Evolutionary conservation across 129 eudicot genomes (phyloP), one percentile per base, ranked within the genome.

Genomic region (Silybum marianum): DNA sequence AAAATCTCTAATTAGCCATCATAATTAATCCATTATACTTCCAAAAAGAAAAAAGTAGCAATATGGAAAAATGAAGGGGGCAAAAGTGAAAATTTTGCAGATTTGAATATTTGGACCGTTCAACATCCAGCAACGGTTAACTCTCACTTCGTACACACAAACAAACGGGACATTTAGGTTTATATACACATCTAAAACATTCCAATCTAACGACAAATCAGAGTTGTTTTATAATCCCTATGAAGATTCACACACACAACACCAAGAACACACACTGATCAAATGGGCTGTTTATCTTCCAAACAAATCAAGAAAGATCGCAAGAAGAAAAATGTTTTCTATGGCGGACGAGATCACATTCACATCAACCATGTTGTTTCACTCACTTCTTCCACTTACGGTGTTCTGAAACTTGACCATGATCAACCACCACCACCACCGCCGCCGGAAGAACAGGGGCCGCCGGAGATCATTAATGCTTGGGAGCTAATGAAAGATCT

Each of bases 401-500:
- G 98, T 16, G 90, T 85, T 72, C 88, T 95, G 28, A 88, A 86
- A 26, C 91, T 95, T 23, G 96, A 91, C 70, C 82, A 91, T 70
- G 88, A 82, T 39, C 71, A 32, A 2, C 80, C 82, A 14, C 65
- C 67, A 1, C 73, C 75, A 2, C 73, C 75, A 0, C 32, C 9
- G 21, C 10, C 86, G 6, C 90, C 93, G 32, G 66, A 58, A n/a
- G 23, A 58, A 6, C 58, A 63, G 0, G 88, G 86, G 23, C 92
- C 88, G 24, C 87, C 89, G 6, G 98, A 95, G 88, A 81, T 92
- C 10, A 95, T 95, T 34, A 89, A 95, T 69, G 84, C 97, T 24
- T 85, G 92, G 92, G 98, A 92, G 91, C 90, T 95, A 0, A 95
- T 95, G 98, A 81, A 87, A 65, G 98, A 87, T 48, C 97, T 95